Percentiles rank a stretch among this genome's conserved stretches.
Conservation (phyloP, 257 asterid species). For the Haberlea rhodopensis region DNA sequence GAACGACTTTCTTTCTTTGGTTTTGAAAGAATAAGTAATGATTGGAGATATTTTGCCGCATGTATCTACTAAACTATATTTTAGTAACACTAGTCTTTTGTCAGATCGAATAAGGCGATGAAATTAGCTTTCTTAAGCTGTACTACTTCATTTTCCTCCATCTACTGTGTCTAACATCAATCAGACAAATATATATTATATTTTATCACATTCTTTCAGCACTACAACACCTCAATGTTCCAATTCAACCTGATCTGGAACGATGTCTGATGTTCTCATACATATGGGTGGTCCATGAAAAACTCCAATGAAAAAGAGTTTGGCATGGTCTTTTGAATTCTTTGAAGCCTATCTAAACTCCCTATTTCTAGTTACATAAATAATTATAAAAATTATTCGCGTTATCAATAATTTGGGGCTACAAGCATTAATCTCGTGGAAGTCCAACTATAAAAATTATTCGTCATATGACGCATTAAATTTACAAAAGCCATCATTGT, state of each 20-base stretch:
- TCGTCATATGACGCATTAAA: not conserved
- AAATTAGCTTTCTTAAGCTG: not conserved
- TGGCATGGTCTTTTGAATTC: not conserved
- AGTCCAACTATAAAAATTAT: not conserved
- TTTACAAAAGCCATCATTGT: not conserved
- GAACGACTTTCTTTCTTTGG: not conserved
- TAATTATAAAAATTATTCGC: no score
- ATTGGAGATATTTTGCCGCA: not conserved
- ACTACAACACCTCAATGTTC: not conserved
- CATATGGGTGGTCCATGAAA: conserved; percentile 3
- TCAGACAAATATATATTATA: no score
- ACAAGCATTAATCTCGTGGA: not conserved
- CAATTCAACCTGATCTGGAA: not conserved
- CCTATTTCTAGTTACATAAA: not conserved
- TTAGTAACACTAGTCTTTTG: not conserved
- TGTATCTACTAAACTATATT: not conserved
- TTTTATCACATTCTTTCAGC: not conserved
- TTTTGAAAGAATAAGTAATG: not conserved
- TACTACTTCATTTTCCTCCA: not conserved
- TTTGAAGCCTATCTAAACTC: not conserved
- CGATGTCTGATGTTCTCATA: not conserved
- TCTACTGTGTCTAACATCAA: no score
- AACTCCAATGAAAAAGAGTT: not conserved
- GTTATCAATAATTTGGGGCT: not conserved
- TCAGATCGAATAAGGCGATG: not conserved